phyloP scores from a whole-genome alignment of 2,329 filamentous ascomycete species.

The Orbilia quercus region DNA sequence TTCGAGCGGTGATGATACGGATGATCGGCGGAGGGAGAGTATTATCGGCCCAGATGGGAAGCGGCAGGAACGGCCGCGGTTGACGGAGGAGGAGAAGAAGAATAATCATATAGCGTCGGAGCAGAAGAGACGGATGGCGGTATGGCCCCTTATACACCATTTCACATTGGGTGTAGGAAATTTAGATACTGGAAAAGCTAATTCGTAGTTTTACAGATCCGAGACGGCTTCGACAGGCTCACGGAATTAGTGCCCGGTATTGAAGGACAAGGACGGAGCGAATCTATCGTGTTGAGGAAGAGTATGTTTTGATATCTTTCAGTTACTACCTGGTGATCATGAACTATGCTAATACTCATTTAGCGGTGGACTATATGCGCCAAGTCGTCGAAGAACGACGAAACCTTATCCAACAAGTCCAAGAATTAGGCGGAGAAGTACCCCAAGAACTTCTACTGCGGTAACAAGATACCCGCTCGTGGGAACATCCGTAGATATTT shows the following conservation, averaged over 20 bases:
- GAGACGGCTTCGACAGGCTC: constrained; percentile 83
- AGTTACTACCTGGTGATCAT: too few species aligned
- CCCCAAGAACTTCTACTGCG: constrained; percentile 58
- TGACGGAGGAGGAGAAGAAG: constrained; percentile 78
- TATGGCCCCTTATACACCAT: constrained; percentile 7
- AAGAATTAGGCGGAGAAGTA: constrained; percentile 71
- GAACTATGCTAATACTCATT: constrained; percentile 13
- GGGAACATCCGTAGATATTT: too few species aligned
- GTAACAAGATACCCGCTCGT: constrained; percentile 10
- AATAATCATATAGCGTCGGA: constrained; percentile 78
- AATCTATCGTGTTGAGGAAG: constrained; percentile 81
- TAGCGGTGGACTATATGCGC: constrained; percentile 72
- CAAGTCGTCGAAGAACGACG: constrained; percentile 71
- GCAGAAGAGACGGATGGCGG: constrained; percentile 65
- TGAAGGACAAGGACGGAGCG: constrained; percentile 83
- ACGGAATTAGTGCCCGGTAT: constrained; percentile 83
- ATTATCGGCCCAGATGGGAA: constrained; percentile 28
- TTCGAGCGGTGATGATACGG: constrained; percentile 40
- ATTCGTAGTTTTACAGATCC: constrained; percentile 69
- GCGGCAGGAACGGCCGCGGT: constrained; percentile 69
- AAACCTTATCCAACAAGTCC: constrained; percentile 70
- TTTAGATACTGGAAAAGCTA: constrained; percentile 22
- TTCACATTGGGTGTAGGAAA: background rate
- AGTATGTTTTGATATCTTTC: constrained; percentile 61
- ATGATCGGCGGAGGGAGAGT: constrained; percentile 25